Conservation (phyloP, 805 yeast genomes). For the Myxozyma monticola region DNA sequence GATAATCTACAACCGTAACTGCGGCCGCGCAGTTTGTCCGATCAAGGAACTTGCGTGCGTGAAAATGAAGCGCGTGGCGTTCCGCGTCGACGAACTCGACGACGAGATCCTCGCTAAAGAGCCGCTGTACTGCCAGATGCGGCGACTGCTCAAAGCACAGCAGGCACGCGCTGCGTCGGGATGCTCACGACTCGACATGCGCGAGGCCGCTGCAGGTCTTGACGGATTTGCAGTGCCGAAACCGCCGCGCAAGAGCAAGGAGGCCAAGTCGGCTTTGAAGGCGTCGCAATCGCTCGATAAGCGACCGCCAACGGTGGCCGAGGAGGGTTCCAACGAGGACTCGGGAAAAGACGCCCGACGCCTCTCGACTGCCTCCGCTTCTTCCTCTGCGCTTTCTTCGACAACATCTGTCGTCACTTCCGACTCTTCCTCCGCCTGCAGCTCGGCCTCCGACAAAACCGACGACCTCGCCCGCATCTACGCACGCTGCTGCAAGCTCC, state of each 20-base stretch:
- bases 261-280: background rate
- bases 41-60: constrained; percentile 15
- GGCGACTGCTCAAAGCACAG: constrained; percentile 8
- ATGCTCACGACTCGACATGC: background rate
- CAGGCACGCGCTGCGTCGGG: background rate
- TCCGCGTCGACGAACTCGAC: constrained; percentile 28
- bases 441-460: background rate
- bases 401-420: background rate
- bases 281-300: background rate
- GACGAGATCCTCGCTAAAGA: constrained; percentile 22
- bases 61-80: constrained; percentile 25
- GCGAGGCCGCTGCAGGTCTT: background rate
- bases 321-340: too few relatives aligned
- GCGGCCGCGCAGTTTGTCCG: constrained; percentile 21
- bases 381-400: background rate
- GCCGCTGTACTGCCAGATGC: constrained; percentile 27
- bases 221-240: constrained; percentile 1
- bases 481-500: constrained; percentile 29
- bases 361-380: background rate
- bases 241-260: background rate
- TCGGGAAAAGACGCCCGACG: too few relatives aligned
- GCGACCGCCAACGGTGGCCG: background rate
- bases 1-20: constrained; percentile 24
- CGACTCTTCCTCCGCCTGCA: background rate
- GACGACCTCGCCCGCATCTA: constrained; percentile 17